Base-by-base conservation (phyloP, 164 flowering plant species). In the Tetrastigma voinierianum region DNA sequence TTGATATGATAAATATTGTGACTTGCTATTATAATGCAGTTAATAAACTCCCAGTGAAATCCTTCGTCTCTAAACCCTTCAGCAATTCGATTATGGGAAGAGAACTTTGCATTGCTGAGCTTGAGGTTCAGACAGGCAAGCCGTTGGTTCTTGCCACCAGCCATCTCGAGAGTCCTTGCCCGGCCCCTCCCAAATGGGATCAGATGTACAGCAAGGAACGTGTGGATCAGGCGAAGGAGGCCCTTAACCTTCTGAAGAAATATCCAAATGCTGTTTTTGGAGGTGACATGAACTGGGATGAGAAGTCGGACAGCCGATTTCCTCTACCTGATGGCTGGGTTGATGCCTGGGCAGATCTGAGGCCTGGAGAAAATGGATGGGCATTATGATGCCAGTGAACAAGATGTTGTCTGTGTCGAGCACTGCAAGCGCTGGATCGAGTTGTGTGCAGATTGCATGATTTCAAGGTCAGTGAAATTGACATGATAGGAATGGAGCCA, bases 211-310 rank as follows among this genome's bases (percentile, higher is more conserved):
- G 96, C 82, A 82, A 83, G 74, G 96, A 94, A 76, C 87, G 98
- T 12, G 92, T 91, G n/a, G 81, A 67, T 12, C 98, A 94, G 67
- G 98, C 98, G 24, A 86, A 82, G 65, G 87, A 90, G 64, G 83
- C 88, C 48, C 15, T 89, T 13, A 69, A 48, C 52, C 46, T 75
- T 64, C 93, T 95, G 18, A 74, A 78, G 47, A 66, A 72, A 43
- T 65, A 83, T 19, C 82, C 75, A 10, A 96, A 96, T 71, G 90
- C 79, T 17, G 76, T 96, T 64, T 90, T 96, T 63, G 79, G 90
- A 57, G 99, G 98, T 59, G 99, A 96, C 74, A 91, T 92, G 98
- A 96, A 96, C 72, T 96, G 99, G 99, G 93, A 91, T 70, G 98
- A 96, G 70, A 87, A 89, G 74, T 76, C 80, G 59, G 98, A 96